phyloP scores from a whole-genome alignment of 2,329 filamentous ascomycete genomes.

The Diplodia corticola region DNA sequence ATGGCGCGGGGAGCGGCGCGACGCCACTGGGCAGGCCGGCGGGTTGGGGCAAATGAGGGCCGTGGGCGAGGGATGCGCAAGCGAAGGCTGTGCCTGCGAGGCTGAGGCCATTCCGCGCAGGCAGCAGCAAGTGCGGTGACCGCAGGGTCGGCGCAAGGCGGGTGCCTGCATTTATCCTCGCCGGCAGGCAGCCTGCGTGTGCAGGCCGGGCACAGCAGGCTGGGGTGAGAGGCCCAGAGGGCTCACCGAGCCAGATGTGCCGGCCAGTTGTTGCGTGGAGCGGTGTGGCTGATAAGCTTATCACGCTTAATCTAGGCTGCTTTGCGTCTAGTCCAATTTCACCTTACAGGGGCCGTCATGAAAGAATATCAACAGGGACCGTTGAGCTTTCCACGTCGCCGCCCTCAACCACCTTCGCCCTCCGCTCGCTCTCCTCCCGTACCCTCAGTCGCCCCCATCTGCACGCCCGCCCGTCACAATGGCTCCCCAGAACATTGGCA shows the following conservation, averaged over 20 bases:
- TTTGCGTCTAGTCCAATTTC: neutral
- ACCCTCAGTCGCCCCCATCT: conserved; percentile 26
- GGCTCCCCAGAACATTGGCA: conserved; percentile 53
- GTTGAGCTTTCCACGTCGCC: conserved; percentile 9
- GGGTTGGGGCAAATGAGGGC: neutral
- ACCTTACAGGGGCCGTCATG: neutral
- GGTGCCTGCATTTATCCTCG: conserved; percentile 10
- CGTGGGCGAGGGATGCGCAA: neutral
- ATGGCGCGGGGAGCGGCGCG: neutral
- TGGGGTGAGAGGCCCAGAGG: neutral
- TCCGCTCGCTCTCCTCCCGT: conserved; percentile 25
- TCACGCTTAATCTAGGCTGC: conserved; percentile 8
- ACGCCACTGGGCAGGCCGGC: neutral
- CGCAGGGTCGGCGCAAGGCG: neutral
- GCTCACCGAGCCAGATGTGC: neutral
- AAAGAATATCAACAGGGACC: neutral
- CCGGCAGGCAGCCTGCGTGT: neutral
- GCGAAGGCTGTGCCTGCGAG: neutral
- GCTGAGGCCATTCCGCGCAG: neutral
- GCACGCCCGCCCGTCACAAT: conserved; percentile 31
- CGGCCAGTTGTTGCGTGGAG: neutral
- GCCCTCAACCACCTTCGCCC: conserved; percentile 17
- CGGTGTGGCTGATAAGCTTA: conserved; percentile 11
- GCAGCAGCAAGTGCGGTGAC: neutral
- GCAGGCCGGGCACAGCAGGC: neutral